phyloP scores from a whole-genome alignment of 306 rosid genomes.

The Glycine tomentella region DNA sequence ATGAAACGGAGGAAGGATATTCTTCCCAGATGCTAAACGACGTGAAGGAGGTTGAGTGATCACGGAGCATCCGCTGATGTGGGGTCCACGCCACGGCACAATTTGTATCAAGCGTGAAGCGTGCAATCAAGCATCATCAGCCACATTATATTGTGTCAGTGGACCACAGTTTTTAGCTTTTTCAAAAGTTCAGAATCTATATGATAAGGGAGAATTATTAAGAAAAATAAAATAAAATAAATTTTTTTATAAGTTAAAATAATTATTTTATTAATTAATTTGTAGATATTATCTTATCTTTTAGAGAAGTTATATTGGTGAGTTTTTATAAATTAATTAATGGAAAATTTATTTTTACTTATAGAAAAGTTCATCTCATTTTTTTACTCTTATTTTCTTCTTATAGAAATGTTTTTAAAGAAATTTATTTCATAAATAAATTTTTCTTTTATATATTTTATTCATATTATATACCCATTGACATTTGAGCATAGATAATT shows the following conservation, averaged over 20 bases:
- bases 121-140: neutral
- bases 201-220: too few relatives aligned
- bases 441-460: neutral
- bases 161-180: slow-evolving; percentile 1
- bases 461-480: neutral
- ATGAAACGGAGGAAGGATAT: neutral
- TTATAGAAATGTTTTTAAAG: too few relatives aligned
- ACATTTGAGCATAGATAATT: neutral
- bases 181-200: neutral
- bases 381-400: too few relatives aligned
- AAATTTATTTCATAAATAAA: too few relatives aligned
- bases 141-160: neutral
- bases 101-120: neutral
- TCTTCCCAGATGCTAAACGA: neutral
- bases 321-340: too few relatives aligned
- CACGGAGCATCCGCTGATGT: neutral
- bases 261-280: too few relatives aligned
- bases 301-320: too few relatives aligned
- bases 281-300: too few relatives aligned
- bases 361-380: too few relatives aligned
- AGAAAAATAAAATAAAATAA: too few relatives aligned
- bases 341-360: too few relatives aligned
- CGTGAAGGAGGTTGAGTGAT: neutral
- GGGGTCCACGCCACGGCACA: neutral
- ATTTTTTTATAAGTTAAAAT: too few relatives aligned